Base-by-base conservation (phyloP, 257 asterid species). In the Schizonepeta tenuifolia region DNA sequence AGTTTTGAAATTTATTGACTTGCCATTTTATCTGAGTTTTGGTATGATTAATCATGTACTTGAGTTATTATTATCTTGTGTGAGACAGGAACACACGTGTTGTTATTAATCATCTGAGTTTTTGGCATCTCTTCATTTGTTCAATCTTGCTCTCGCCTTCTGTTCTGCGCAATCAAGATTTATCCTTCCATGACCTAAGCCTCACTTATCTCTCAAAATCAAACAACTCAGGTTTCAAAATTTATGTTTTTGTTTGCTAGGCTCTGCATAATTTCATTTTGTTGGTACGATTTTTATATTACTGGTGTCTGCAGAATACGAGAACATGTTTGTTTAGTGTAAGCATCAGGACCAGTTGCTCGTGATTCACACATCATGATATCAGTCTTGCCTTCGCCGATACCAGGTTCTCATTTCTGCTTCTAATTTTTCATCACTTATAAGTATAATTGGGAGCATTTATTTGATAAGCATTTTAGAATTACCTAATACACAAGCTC, bases 331-430 rank as follows among this genome's bases (percentile, higher is more conserved):
- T 88, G 31, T 94, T 84, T 72, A 77, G 93, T n/a, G 96, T 94
- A 43, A 78, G 50, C 60, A 83, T 94, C 59, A 83, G 91, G 77
- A 94, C 98, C 38, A 94, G 98, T 71, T 94, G 98, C 78, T 83
- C 81, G n/a, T 94, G 89, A 21, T 83, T 62, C 77, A 94, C 98
- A 0, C 82, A 90, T 14, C 97, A 94, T 68, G 93, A 77, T 7
- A 82, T 94, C n/a, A 94, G 98, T 74, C 90, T 94, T 46, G 55
- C 96, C 74, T 94, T 94, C 70, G 98, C 97, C 20, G 98, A 94
- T 82, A 96, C 97, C 62, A 94, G 98, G 98, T 92, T 76, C 67
- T 49, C 9, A 44, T 3, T 71, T 69, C 44, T 67, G 18, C 63
- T 67, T 54, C 33, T 8, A 18, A 51, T 12, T 26, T 10, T 55